Percentiles rank a stretch among this genome's conserved stretches.
These are phyloP conservation scores for Colletotrichum gloeosporioides DNA, from an alignment of 2,329 filamentous ascomycete genomes.

Conservation along the genomic window DNA sequence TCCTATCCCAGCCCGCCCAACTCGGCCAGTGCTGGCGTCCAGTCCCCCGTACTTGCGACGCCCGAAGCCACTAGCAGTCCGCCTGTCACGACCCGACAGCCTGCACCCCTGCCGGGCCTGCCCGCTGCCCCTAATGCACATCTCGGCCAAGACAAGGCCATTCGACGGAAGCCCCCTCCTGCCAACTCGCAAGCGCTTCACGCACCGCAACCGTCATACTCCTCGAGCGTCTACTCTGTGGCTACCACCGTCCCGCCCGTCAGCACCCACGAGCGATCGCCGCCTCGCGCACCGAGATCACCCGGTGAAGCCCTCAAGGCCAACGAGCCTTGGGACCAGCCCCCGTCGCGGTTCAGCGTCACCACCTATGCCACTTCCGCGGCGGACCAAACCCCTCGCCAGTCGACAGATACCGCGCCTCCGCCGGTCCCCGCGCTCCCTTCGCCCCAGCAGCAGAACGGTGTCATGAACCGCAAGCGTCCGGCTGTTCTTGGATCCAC, in stretches of 20 bases:
- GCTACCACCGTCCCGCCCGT: constrained; percentile 17
- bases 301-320: background rate
- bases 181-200: constrained; percentile 24
- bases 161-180: constrained; percentile 52
- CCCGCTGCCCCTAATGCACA: constrained; percentile 16
- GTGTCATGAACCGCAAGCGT: constrained; percentile 45
- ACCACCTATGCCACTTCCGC: constrained; percentile 65
- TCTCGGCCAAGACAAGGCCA: constrained; percentile 35
- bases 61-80: constrained; percentile 1
- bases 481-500: constrained; percentile 33
- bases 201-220: constrained; percentile 26
- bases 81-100: constrained; percentile 6
- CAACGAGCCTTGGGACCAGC: constrained; percentile 52
- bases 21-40: constrained; percentile 23
- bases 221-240: constrained; percentile 35
- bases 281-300: background rate
- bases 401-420: constrained; percentile 39
- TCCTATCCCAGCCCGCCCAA: constrained; percentile 37
- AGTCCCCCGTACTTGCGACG: constrained; percentile 23
- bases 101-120: constrained; percentile 8
- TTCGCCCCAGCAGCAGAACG: constrained; percentile 36
- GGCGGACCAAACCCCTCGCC: constrained; percentile 41
- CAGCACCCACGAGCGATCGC: constrained; percentile 26
- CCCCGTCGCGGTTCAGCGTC: constrained; percentile 67
- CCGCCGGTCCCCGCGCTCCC: constrained; percentile 43